Evolutionary conservation across 345 rosid species (phyloP), one percentile per base, ranked within the genome.

Genomic region (Salix brachista): DNA sequence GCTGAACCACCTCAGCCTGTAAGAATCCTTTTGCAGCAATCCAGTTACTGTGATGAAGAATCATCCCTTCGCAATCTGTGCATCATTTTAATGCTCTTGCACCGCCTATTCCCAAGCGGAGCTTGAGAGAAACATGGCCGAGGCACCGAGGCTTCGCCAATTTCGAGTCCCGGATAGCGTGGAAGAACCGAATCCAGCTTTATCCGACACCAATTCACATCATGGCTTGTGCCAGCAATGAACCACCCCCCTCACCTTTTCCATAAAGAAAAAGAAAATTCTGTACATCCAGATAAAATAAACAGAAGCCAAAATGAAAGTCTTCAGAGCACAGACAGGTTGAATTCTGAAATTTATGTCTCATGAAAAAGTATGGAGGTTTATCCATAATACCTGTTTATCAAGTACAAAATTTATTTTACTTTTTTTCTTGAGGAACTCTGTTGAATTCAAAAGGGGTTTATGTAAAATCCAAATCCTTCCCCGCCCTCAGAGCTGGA

Each of bases 381-480:
- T 10, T 0, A 58, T 23, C 64, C 28, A n/a, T 10, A 3, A 58
- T 58, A 23, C 64, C 13, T 52, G 58, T 52, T 52, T 19, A 52
- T 52, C 58, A 52, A 52, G 58, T 52, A 52, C n/a, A 52, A 19
- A 58, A 4, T 10, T 9, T 58, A 58, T n/a, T 58, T 23, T 58
- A 58, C 25, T n/a, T n/a, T 1, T 34, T 54, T 10, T 19, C 64
- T 58, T 58, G 28, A 3, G 6, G 28, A 58, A n/a, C 67, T 26
- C 30, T 4, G 14, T 21, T 25, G 54, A 62, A 30, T 41, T 62
- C 19, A 13, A 69, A 72, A 71, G 56, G 46, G 62, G 60, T 19
- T 64, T 73, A 66, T 62, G 61, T 60, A 25, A 26, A 23, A 41
- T 65, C 82, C 72, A 56, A 70, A 72, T 77, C 65, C 74, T 56